Percentiles rank a stretch among this genome's conserved stretches.
Evolutionary conservation across 2,329 filamentous ascomycete species (phyloP).

Genomic region (Sordariomycetes sp.): DNA sequence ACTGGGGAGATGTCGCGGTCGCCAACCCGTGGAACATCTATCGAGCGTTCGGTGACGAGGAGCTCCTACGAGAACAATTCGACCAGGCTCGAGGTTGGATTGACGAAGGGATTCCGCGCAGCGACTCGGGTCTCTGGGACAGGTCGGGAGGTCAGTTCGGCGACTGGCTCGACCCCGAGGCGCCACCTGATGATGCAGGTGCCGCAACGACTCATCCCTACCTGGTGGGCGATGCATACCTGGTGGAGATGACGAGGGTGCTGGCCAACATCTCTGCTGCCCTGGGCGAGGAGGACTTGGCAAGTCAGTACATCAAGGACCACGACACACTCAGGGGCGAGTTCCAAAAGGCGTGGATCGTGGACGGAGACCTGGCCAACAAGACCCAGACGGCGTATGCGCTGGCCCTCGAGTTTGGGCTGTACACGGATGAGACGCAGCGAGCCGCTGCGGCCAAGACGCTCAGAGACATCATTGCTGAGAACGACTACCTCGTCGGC

Average conservation of each 20-base stretch:
- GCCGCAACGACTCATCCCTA: slow-evolving; percentile 26
- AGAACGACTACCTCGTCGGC: slow-evolving; percentile 23
- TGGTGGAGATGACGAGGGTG: slow-evolving; percentile 30
- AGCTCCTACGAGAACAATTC: slow-evolving; percentile 26
- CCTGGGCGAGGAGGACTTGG: slow-evolving; percentile 18
- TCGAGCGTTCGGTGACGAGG: slow-evolving; percentile 24
- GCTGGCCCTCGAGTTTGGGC: slow-evolving; percentile 25
- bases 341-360: slow-evolving; percentile 22
- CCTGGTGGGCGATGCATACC: slow-evolving; percentile 36
- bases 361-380: slow-evolving; percentile 18
- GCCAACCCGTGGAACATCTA: slow-evolving; percentile 30
- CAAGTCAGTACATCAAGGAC: slow-evolving; percentile 11
- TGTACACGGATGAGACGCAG: slow-evolving; percentile 15
- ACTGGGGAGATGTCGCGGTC: slow-evolving; percentile 8
- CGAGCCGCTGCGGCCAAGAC: slow-evolving; percentile 13
- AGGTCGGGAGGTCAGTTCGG: slow-evolving; percentile 25
- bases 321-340: slow-evolving; percentile 10
- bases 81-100: slow-evolving; percentile 30
- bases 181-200: slow-evolving; percentile 28
- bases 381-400: slow-evolving; percentile 29
- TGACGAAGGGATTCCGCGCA: slow-evolving; percentile 22
- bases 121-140: slow-evolving; percentile 28
- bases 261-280: slow-evolving; percentile 22
- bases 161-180: slow-evolving; percentile 39
- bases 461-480: slow-evolving; percentile 19